Evolutionary conservation across 1,284 basidiomycete genomes (phyloP).

Genomic region (Pisolithus thermaeus): DNA sequence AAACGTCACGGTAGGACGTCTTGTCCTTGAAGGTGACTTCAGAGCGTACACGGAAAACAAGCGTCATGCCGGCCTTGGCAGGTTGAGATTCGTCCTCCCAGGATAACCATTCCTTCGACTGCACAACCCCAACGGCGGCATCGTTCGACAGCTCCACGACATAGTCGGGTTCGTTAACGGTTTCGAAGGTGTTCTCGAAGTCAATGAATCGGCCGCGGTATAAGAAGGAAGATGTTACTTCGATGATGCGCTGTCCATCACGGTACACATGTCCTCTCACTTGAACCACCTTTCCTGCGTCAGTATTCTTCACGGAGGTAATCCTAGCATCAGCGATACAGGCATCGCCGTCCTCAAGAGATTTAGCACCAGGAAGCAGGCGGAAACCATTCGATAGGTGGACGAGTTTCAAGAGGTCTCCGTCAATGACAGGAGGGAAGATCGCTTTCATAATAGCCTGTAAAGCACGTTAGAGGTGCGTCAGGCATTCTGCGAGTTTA

Average conservation of each 20-base stretch:
- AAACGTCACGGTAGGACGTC: constrained; percentile 76
- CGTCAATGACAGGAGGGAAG: constrained; percentile 88
- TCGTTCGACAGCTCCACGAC: constrained; percentile 72
- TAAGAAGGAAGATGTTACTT: constrained; percentile 93
- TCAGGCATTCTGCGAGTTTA: constrained; percentile 5
- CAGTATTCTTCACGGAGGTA: constrained; percentile 84
- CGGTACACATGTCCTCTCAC: constrained; percentile 85
- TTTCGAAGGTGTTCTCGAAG: constrained; percentile 95
- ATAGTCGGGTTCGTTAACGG: constrained; percentile 85
- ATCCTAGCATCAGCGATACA: constrained; percentile 90
- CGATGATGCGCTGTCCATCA: constrained; percentile 75
- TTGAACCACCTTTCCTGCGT: constrained; percentile 91
- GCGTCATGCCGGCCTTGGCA: constrained; percentile 72
- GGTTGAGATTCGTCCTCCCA: constrained; percentile 86
- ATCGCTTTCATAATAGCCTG: constrained; percentile 96
- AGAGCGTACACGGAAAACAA: constrained; percentile 87
- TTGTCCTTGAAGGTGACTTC: constrained; percentile 91
- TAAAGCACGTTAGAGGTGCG: constrained; percentile 12
- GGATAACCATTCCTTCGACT: constrained; percentile 97
- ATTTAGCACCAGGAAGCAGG: constrained; percentile 71
- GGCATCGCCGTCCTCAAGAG: constrained; percentile 81
- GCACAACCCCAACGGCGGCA: constrained; percentile 83
- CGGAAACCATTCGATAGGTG: constrained; percentile 97
- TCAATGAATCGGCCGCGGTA: constrained; percentile 94
- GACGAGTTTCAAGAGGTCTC: constrained; percentile 91